Percentiles rank a stretch among this genome's conserved stretches.
These are phyloP conservation scores for Hypholoma fasciculare DNA, from an alignment of 768 basidiomycete genomes.

Conservation along the genomic window DNA sequence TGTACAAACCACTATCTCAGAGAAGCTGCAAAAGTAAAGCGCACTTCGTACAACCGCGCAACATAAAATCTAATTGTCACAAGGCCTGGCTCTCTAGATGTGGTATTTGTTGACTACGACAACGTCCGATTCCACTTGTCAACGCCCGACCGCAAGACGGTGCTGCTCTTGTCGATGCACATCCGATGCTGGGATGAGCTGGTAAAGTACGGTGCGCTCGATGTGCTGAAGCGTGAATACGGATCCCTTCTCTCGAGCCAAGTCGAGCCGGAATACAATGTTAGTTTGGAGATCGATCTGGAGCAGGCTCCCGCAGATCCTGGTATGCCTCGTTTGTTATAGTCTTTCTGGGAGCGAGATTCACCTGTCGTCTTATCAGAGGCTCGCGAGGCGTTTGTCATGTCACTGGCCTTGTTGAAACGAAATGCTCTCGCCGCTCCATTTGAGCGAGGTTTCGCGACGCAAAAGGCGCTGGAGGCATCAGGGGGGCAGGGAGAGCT, in stretches of 20 bases:
- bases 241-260: constrained; percentile 64
- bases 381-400: constrained; percentile 75
- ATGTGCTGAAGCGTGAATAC: constrained; percentile 82
- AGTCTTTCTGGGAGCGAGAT: neutral
- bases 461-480: constrained; percentile 84
- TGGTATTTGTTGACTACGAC: constrained; percentile 97
- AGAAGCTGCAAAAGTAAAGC: constrained; percentile 80
- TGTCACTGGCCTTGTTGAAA: constrained; percentile 83
- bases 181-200: constrained; percentile 98
- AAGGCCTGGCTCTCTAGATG: constrained; percentile 90
- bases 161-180: constrained; percentile 89
- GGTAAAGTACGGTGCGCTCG: constrained; percentile 79
- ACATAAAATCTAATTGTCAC: constrained; percentile 13
- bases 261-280: constrained; percentile 86
- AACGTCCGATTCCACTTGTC: constrained; percentile 93
- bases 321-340: constrained; percentile 48
- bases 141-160: constrained; percentile 82
- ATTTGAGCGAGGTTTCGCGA: constrained; percentile 84
- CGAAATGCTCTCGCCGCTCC: constrained; percentile 94
- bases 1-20: constrained; percentile 85
- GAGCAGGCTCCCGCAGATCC: constrained; percentile 80
- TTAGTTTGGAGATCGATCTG: constrained; percentile 84
- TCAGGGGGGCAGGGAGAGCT: constrained; percentile 72
- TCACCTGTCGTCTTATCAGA: constrained; percentile 46
- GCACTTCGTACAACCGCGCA: neutral